Evolutionary conservation across 306 rosid genomes (phyloP).

Genomic region (Quillaja saponaria): DNA sequence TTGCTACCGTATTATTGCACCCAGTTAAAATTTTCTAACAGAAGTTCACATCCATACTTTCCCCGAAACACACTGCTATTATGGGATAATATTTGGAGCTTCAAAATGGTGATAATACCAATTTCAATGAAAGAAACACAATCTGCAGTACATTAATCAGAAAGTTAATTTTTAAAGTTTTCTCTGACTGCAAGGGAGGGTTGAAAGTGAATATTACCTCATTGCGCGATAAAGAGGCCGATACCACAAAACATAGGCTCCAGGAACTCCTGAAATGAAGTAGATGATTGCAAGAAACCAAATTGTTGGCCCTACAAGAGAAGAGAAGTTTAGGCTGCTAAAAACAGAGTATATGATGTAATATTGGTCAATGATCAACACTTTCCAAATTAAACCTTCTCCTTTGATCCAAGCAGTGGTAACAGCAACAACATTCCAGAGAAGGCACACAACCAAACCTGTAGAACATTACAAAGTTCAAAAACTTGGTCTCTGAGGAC

Average conservation of each 20-base stretch:
- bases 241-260: constrained; percentile 83
- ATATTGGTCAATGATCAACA: too few species aligned
- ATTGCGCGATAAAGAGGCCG: constrained; percentile 97
- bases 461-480: constrained; percentile 38
- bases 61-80: constrained; percentile 17
- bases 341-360: constrained; percentile 5
- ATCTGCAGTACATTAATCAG: too few species aligned
- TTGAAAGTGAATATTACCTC: constrained; percentile 55
- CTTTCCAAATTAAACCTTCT: constrained; percentile 55
- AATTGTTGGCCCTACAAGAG: constrained; percentile 63
- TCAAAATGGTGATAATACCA: constrained; percentile 25
- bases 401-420: constrained; percentile 81
- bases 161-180: too few species aligned
- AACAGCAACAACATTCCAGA: constrained; percentile 83
- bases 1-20: too few species aligned
- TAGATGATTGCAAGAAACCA: constrained; percentile 86
- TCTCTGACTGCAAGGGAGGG: too few species aligned
- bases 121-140: too few species aligned
- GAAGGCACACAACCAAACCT: constrained; percentile 72
- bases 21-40: too few species aligned
- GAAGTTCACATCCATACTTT: constrained; percentile 21
- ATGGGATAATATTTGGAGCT: constrained; percentile 18
- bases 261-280: constrained; percentile 72
- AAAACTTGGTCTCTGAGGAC: constrained; percentile 3
- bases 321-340: constrained; percentile 33